These are phyloP conservation scores for Podaxis sp. DNA, from an alignment of 768 basidiomycete genomes.

Conservation along the genomic window DNA sequence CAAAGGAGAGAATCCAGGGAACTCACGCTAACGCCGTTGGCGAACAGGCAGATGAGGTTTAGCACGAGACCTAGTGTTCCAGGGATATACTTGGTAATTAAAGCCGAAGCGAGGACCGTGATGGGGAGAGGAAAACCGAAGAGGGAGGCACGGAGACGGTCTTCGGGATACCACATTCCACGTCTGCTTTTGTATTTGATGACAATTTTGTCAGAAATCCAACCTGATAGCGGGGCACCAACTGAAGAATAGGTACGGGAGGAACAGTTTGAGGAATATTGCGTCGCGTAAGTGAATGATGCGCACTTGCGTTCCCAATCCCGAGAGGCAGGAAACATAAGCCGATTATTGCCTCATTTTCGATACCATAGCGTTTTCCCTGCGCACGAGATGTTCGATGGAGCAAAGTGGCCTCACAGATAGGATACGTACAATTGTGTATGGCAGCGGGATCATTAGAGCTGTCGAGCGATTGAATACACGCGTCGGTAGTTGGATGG, in stretches of 20 bases:
- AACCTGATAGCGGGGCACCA: constrained; percentile 59
- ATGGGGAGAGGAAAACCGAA: constrained; percentile 53
- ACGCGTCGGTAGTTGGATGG: neutral
- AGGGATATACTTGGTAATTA: constrained; percentile 49
- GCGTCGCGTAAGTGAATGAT: neutral
- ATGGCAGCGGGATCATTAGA: neutral
- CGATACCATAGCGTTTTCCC: constrained; percentile 51
- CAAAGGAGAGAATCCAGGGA: constrained; percentile 17
- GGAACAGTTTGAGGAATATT: constrained; percentile 27
- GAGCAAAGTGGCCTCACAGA: constrained; percentile 9
- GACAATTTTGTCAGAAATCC: constrained; percentile 55
- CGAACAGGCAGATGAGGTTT: constrained; percentile 54
- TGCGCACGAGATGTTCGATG: constrained; percentile 20
- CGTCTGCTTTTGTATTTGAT: constrained; percentile 44
- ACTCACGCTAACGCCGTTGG: constrained; percentile 64
- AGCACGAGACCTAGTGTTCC: constrained; percentile 48
- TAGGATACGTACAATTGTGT: constrained; percentile 9
- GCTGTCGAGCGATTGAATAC: neutral
- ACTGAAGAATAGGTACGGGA: constrained; percentile 41
- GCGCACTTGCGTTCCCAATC: constrained; percentile 47
- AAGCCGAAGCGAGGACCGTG: constrained; percentile 45
- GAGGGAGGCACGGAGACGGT: constrained; percentile 55
- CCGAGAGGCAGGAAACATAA: constrained; percentile 53
- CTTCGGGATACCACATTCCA: constrained; percentile 67
- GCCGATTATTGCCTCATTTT: constrained; percentile 50